phyloP scores from a whole-genome alignment of 2,329 filamentous ascomycete species.

The Rutstroemia sydowiana region DNA sequence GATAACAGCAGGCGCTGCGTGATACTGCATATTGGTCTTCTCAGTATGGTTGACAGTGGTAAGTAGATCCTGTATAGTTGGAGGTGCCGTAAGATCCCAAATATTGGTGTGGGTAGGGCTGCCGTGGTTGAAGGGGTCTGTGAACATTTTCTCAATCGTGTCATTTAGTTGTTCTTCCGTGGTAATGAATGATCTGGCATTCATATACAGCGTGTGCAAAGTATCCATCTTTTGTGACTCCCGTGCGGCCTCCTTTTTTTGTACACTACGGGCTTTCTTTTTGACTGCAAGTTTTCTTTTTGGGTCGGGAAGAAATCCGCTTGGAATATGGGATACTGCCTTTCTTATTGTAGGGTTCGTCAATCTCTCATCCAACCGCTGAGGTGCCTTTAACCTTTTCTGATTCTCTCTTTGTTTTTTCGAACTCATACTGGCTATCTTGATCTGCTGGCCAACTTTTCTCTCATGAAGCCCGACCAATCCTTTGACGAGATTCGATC shows the following conservation, averaged over 20 bases:
- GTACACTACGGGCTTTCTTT: slow-evolving; percentile 35
- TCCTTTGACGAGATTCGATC: slow-evolving; percentile 65
- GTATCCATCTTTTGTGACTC: slow-evolving; percentile 57
- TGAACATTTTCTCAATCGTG: slow-evolving; percentile 71
- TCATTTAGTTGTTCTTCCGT: slow-evolving; percentile 68
- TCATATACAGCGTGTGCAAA: slow-evolving; percentile 83
- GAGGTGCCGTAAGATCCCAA: slow-evolving; percentile 32
- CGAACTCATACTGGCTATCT: slow-evolving; percentile 34
- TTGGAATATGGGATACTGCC: slow-evolving; percentile 41
- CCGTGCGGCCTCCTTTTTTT: slow-evolving; percentile 41
- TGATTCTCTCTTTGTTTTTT: slow-evolving; percentile 42
- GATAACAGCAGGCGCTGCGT: slow-evolving; percentile 27
- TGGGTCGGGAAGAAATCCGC: slow-evolving; percentile 53
- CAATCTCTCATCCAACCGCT: slow-evolving; percentile 68
- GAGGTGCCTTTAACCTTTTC: slow-evolving; percentile 50
- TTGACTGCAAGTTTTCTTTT: slow-evolving; percentile 47
- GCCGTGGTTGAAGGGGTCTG: slow-evolving; percentile 25
- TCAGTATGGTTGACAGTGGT: slow-evolving; percentile 27
- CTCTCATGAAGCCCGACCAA: slow-evolving; percentile 62
- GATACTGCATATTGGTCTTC: slow-evolving; percentile 30
- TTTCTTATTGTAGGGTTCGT: slow-evolving; percentile 61
- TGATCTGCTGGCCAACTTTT: slow-evolving; percentile 41
- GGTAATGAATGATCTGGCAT: slow-evolving; percentile 80
- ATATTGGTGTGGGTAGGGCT: slow-evolving; percentile 19
- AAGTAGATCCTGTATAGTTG: slow-evolving; percentile 42